These are phyloP conservation scores for Lepraria neglecta DNA, from an alignment of 495 filamentous ascomycete genomes.

Conservation along the genomic window DNA sequence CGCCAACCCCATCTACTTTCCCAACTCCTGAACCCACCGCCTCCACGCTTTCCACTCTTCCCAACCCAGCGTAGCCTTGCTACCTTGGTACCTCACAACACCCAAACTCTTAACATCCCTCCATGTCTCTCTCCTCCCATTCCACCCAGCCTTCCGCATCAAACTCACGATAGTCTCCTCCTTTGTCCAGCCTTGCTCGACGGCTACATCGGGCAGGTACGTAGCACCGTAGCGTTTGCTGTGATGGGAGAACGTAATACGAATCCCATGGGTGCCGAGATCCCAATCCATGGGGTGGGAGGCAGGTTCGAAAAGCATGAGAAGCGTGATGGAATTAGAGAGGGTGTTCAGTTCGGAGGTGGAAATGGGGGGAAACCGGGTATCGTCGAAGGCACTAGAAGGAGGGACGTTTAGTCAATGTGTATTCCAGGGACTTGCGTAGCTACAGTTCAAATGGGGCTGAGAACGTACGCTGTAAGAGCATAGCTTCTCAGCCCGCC, in stretches of 20 bases:
- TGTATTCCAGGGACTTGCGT: conserved; percentile 56
- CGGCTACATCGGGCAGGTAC: conserved; percentile 64
- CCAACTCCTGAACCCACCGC: conserved; percentile 51
- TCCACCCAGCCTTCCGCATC: conserved; percentile 60
- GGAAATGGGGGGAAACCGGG: conserved; percentile 69
- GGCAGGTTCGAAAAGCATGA: conserved; percentile 76
- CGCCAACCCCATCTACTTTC: no score
- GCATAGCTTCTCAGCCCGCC: conserved; percentile 73
- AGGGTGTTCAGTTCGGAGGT: conserved; percentile 60
- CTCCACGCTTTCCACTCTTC: conserved; percentile 70
- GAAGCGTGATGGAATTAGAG: conserved; percentile 43
- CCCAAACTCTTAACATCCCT: not conserved
- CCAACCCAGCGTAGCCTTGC: conserved; percentile 61
- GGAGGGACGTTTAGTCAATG: conserved; percentile 55
- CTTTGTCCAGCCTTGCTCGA: conserved; percentile 65
- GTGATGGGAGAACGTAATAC: conserved; percentile 64
- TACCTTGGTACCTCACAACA: conserved; percentile 68
- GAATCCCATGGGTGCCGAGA: conserved; percentile 74
- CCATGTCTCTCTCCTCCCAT: conserved; percentile 45
- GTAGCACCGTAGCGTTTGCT: conserved; percentile 51
- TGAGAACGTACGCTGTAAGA: conserved; percentile 61
- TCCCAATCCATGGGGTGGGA: conserved; percentile 87
- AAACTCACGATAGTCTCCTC: conserved; percentile 66
- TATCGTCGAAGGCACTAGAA: conserved; percentile 64
- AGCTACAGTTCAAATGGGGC: conserved; percentile 62